Evolutionary conservation across 148 eudicot species (phyloP), one percentile per base, ranked within the genome.

Genomic region (Oxyria digyna): DNA sequence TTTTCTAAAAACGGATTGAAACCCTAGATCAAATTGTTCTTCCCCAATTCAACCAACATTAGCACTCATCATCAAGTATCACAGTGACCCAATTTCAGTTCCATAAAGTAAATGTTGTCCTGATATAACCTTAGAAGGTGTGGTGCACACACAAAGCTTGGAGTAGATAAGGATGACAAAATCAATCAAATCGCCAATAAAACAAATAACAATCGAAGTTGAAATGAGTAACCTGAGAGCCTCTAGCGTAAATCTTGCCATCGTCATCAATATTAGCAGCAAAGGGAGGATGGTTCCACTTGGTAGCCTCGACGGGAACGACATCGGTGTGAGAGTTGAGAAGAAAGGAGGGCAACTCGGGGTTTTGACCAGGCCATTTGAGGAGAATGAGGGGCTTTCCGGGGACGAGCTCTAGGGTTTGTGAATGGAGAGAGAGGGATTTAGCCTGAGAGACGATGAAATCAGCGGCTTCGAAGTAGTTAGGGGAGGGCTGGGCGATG

Each of bases 271-370:
- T n/a, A n/a, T n/a, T n/a, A n/a, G n/a, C n/a, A n/a, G n/a, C n/a
- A n/a, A n/a, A n/a, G n/a, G n/a, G n/a, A n/a, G n/a, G n/a, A n/a
- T n/a, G n/a, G n/a, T n/a, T n/a, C n/a, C n/a, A n/a, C n/a, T n/a
- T n/a, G 38, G 76, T 72, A 23, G 78, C 54, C 80, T 94, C 98
- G 17, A 81, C 92, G 7, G 98, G 96, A 69, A 94, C 98, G 14
- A 94, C 97, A 27, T 94, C 98, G 6, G 92, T 90, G 78, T 94
- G 98, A 4, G 98, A 94, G 35, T 94, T 85, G 67, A 94, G 91
- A 11, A 94, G 78, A 41, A 94, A 62, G 18, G 96, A 82, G 12
- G 86, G 81, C 62, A 94, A 81, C 3, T 69, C n/a, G 0, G 89
- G 90, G 74, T 88, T 65, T 42, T 74, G 69, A 4, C 98, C 97